Evolutionary conservation across 2,329 filamentous ascomycete species (phyloP).

Genomic region (Botrytis hyacinthi): DNA sequence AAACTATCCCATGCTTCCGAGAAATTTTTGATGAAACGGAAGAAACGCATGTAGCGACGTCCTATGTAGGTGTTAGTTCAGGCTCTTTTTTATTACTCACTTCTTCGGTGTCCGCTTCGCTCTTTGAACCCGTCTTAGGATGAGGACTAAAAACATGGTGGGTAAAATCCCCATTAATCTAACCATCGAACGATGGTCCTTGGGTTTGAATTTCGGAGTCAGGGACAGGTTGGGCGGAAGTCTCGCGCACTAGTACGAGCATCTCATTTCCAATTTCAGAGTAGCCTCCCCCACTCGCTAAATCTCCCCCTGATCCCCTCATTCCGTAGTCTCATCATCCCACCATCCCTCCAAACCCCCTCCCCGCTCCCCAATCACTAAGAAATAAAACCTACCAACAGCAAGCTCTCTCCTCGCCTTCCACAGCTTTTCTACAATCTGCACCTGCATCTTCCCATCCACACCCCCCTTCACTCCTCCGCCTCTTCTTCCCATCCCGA

Average conservation of each 20-base stretch:
- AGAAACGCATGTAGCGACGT: constrained; percentile 65
- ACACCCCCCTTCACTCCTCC: not conserved
- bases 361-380: not conserved
- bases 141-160: not conserved
- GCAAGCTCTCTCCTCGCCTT: constrained; percentile 43
- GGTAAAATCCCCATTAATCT: too few relatives aligned
- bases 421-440: constrained; percentile 37
- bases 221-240: too few relatives aligned
- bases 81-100: not conserved
- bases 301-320: too few relatives aligned
- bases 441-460: constrained; percentile 35
- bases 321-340: not conserved
- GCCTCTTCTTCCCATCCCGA: constrained; percentile 39
- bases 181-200: not conserved
- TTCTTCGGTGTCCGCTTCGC: not conserved
- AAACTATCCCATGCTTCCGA: constrained; percentile 48
- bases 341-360: not conserved
- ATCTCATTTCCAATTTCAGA: not conserved
- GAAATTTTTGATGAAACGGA: constrained; percentile 65
- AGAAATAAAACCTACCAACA: constrained; percentile 40
- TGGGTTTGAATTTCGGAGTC: not conserved
- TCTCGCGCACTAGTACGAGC: not conserved
- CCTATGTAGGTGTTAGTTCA: constrained; percentile 35
- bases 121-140: not conserved
- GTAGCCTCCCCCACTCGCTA: not conserved